A percentile compares a stretch with the other conserved stretches of the same genome.
phyloP scores from a whole-genome alignment of 2,329 filamentous ascomycete genomes.

The Periconia sp. region DNA sequence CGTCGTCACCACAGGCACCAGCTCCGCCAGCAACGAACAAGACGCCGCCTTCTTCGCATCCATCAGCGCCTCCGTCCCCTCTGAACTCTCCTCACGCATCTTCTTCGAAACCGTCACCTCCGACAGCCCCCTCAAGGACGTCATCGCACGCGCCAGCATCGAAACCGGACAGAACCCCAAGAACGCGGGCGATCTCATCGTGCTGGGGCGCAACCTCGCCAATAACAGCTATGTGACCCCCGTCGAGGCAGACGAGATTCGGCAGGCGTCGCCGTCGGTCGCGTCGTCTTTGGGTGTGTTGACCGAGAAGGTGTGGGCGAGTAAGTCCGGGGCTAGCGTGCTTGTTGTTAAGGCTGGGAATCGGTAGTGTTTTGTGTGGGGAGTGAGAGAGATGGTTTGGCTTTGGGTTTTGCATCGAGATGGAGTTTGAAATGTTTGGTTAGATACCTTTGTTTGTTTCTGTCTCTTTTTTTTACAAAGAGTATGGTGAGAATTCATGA shows the following conservation, averaged over 20 bases:
- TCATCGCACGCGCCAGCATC: conserved; percentile 57
- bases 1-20: conserved; percentile 4
- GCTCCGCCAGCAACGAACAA: conserved; percentile 36
- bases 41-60: conserved; percentile 60
- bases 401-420: not conserved
- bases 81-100: conserved; percentile 55
- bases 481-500: too few relatives aligned
- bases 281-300: conserved; percentile 59
- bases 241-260: conserved; percentile 33
- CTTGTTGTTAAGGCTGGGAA: conserved; percentile 66
- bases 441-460: too few relatives aligned
- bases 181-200: conserved; percentile 71
- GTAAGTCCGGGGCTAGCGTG: conserved; percentile 65
- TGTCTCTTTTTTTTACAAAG: too few relatives aligned
- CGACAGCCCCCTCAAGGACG: conserved; percentile 43
- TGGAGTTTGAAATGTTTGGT: too few relatives aligned
- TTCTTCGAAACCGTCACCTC: conserved; percentile 56
- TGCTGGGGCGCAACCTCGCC: conserved; percentile 59
- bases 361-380: not conserved
- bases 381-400: too few relatives aligned
- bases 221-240: conserved; percentile 26
- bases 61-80: conserved; percentile 58
- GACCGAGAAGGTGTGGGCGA: conserved; percentile 61
- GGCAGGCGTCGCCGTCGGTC: conserved; percentile 28
- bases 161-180: conserved; percentile 63